phyloP scores from a whole-genome alignment of 73 alveolate species.

The Diophrys appendiculata region DNA sequence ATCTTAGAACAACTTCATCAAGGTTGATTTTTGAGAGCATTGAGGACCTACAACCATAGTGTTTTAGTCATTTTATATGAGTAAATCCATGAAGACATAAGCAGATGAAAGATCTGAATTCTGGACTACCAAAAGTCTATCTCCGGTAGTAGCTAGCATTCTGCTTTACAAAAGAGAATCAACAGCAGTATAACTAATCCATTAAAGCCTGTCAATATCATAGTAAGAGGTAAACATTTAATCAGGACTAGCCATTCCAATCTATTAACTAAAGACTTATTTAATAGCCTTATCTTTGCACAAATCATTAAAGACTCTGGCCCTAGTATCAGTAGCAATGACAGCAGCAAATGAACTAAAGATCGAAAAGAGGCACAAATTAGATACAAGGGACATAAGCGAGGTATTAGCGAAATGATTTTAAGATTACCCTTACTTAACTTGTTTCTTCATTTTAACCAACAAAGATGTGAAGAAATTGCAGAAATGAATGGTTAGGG shows the following conservation, averaged over 20 bases:
- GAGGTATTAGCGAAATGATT: not conserved
- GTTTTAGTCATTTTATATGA: not conserved
- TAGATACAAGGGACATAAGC: not conserved
- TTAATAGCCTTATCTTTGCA: not conserved
- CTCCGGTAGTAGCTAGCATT: not conserved
- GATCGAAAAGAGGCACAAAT: not conserved
- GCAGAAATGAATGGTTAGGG: not conserved
- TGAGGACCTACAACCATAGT: conserved; percentile 14
- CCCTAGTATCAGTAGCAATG: not conserved
- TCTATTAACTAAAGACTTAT: not conserved
- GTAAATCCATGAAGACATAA: conserved; percentile 1
- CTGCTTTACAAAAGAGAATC: not conserved
- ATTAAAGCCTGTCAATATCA: conserved; percentile 27
- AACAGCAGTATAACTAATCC: conserved; percentile 6
- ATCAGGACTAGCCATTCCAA: not conserved
- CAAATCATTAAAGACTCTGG: not conserved
- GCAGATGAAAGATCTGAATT: not conserved
- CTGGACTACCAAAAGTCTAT: conserved; percentile 6
- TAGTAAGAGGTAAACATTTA: conserved; percentile 33
- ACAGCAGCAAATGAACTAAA: not conserved
- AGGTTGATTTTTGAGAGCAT: conserved; percentile 5
- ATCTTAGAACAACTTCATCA: not conserved
- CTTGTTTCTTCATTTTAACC: not conserved
- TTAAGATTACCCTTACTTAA: not conserved
- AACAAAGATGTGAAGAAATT: too few species aligned